phyloP scores from a whole-genome alignment of 192 early-diverging fungal species.

The Radiomyces spectabilis region DNA sequence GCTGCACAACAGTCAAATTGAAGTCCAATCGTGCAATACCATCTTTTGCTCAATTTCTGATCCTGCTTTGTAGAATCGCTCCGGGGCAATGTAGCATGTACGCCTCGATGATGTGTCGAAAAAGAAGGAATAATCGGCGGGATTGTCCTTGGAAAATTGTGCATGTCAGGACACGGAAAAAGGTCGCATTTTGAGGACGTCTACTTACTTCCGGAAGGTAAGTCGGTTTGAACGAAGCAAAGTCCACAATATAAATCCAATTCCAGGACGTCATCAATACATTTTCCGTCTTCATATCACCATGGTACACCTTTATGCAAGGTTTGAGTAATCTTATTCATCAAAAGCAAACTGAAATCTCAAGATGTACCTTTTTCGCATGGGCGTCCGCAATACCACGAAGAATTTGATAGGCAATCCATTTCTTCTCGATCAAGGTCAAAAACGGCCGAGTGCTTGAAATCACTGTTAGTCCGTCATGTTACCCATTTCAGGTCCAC shows the following conservation, averaged over 20 bases:
- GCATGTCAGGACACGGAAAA: neutral
- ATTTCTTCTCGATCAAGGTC: constrained; percentile 80
- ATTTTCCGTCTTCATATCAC: constrained; percentile 96
- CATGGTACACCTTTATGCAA: too few species aligned
- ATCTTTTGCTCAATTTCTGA: constrained; percentile 47
- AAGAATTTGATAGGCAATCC: constrained; percentile 90
- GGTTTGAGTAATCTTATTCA: too few species aligned
- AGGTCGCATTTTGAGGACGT: neutral
- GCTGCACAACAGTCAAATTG: too few species aligned
- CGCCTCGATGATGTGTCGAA: constrained; percentile 89
- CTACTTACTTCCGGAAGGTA: constrained; percentile 72
- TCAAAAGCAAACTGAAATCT: too few species aligned
- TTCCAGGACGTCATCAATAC: constrained; percentile 93
- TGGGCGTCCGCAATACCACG: constrained; percentile 76
- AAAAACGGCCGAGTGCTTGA: constrained; percentile 89
- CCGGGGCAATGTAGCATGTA: constrained; percentile 92
- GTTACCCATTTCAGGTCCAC: too few species aligned
- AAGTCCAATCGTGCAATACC: too few species aligned
- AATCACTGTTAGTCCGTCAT: neutral
- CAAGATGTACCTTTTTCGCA: constrained; percentile 42
- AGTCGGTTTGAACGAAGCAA: constrained; percentile 88
- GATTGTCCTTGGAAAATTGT: constrained; percentile 67
- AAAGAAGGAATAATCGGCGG: constrained; percentile 92
- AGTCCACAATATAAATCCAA: constrained; percentile 86
- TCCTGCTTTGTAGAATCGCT: constrained; percentile 81